Evolutionary conservation across 352 stramenopile genomes (phyloP).

Genomic region (Phytopythium boreale): DNA sequence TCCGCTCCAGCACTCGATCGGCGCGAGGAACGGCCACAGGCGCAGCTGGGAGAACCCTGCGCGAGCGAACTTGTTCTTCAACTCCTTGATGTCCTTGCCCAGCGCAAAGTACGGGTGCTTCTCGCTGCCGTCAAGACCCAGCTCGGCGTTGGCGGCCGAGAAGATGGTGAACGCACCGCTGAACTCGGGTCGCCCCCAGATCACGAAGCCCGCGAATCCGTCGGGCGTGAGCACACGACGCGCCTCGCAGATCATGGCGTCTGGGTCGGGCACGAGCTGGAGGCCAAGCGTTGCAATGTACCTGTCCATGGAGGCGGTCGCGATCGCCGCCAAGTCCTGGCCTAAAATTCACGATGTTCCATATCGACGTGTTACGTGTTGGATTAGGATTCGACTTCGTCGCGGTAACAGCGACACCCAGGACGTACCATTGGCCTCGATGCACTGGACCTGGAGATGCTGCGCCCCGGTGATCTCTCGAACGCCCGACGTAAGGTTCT

Average conservation of each 20-base stretch:
- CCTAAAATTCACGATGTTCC: slow-evolving; percentile 19
- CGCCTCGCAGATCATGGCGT: slow-evolving; percentile 42
- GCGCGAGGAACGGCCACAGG: slow-evolving; percentile 44
- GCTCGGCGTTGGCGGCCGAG: slow-evolving; percentile 22
- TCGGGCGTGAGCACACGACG: slow-evolving; percentile 31
- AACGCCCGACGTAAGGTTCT: slow-evolving; percentile 17
- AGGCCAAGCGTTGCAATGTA: slow-evolving; percentile 54
- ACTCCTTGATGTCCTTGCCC: slow-evolving; percentile 31
- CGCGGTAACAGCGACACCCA: neutral
- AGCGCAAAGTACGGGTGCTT: slow-evolving; percentile 42
- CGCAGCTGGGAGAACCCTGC: slow-evolving; percentile 32
- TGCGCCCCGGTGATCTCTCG: slow-evolving; percentile 10
- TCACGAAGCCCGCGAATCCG: slow-evolving; percentile 49
- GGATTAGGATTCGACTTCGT: neutral
- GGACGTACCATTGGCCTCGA: slow-evolving; percentile 30
- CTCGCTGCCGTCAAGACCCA: slow-evolving; percentile 23
- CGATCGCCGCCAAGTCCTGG: slow-evolving; percentile 33
- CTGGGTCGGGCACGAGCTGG: slow-evolving; percentile 40
- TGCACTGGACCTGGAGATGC: slow-evolving; percentile 17
- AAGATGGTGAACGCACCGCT: slow-evolving; percentile 34
- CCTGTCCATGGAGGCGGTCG: slow-evolving; percentile 32
- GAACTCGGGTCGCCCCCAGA: slow-evolving; percentile 44
- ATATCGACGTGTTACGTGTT: neutral
- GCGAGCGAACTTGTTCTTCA: slow-evolving; percentile 23
- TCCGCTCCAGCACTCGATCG: slow-evolving; percentile 46